Evolutionary conservation across 495 filamentous ascomycete species (phyloP), one percentile per base, ranked within the genome.

Genomic region (Pseudevernia furfuracea): DNA sequence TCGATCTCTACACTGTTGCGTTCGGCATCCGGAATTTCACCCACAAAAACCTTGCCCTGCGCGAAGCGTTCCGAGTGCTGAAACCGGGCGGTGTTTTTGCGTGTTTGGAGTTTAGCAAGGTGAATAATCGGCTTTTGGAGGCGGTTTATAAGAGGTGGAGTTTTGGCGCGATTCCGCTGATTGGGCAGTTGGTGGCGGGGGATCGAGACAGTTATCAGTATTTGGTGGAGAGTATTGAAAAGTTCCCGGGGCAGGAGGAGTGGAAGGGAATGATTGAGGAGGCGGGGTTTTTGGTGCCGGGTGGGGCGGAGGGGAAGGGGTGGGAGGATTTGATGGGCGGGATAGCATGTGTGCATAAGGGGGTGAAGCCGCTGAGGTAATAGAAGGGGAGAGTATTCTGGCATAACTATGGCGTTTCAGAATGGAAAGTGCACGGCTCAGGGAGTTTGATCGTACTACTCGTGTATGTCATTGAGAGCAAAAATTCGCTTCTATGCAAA

Each of bases 21-120:
- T 98, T 98, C 72, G 94, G 94, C 39, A 96, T 97, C 74, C 85
- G 94, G 56, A 98, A 98, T 75, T 97, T 98, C 79, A 92, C 89
- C 58, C 80, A 92, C 76, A 94, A 96, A 72, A 83, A 86, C 62
- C 80, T 79, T 0, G 94, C 95, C 0, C 77, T 98, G 34, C 71
- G 80, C 10, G 90, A 96, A 71, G 94, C 94, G 0, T 84, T 83
- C 76, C 84, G 94, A 3, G 91, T 98, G 12, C 82, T 98, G 10
- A 93, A 91, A 75, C 94, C 94, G 3, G 94, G 94, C 44, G 94
- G 94, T 68, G 87, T 97, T 1, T 97, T 98, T 76, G 93, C 94
- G 6, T 97, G 94, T 73, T 84, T 98, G 71, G 94, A 98, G 80
- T 98, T 98, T 75, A 88, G 85, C 70, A 91, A 91, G 73, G 89